Percentiles rank a stretch among this genome's conserved stretches.
Evolutionary conservation across 805 yeast genomes (phyloP).

Genomic region (Lachancea cidri): DNA sequence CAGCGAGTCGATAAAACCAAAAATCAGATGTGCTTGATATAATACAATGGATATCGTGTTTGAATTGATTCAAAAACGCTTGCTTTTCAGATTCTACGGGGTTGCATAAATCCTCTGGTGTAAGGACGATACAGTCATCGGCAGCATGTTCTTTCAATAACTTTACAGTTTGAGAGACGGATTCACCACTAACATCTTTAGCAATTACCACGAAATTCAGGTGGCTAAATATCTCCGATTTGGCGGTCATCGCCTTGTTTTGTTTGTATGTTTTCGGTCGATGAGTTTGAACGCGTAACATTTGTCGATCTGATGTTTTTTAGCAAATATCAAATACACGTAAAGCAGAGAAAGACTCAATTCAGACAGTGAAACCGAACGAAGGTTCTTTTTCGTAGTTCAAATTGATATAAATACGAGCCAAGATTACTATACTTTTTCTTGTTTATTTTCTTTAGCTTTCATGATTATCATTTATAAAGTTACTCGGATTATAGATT

Average conservation of each 20-base stretch:
- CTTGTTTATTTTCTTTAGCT: too few species aligned
- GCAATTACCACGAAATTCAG: constrained; percentile 20
- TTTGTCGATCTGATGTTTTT: too few species aligned
- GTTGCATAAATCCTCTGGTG: background rate
- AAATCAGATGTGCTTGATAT: constrained; percentile 21
- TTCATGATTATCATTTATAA: too few species aligned
- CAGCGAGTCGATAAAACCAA: constrained; percentile 26
- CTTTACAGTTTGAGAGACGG: constrained; percentile 7
- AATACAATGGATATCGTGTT: constrained; percentile 21
- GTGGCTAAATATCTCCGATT: constrained; percentile 13
- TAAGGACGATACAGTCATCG: constrained; percentile 9
- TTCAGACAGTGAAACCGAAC: too few species aligned
- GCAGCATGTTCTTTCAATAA: constrained; percentile 14
- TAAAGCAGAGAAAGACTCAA: too few species aligned
- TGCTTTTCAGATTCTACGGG: background rate
- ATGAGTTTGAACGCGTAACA: too few species aligned
- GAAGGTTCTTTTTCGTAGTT: too few species aligned
- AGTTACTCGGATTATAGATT: too few species aligned
- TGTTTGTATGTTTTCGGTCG: too few species aligned
- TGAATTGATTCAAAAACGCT: constrained; percentile 4
- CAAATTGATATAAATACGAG: too few species aligned
- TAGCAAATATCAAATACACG: too few species aligned
- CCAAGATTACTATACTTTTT: too few species aligned
- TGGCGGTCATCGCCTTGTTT: constrained; percentile 3
- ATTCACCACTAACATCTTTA: constrained; percentile 4